Evolutionary conservation across 306 rosid genomes (phyloP).

Genomic region (Vachellia collinsii): DNA sequence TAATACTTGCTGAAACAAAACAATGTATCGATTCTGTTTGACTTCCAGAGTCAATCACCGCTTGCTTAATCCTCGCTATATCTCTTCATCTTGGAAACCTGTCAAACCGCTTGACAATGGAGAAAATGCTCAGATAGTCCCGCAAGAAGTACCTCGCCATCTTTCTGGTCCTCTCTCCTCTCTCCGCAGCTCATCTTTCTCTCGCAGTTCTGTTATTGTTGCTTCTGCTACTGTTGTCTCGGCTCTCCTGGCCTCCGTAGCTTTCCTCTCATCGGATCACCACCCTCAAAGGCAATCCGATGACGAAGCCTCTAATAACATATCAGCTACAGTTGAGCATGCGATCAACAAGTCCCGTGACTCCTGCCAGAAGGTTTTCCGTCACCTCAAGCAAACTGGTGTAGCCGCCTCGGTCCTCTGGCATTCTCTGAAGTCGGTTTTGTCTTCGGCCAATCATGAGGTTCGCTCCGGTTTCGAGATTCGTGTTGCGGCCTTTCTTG

Average conservation of each 20-base stretch:
- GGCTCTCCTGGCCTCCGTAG: constrained; percentile 55
- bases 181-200: constrained; percentile 28
- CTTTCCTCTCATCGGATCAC: constrained; percentile 39
- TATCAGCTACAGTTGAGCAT: constrained; percentile 50
- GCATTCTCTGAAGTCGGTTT: constrained; percentile 81
- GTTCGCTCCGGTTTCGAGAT: constrained; percentile 93
- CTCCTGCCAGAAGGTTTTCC: constrained; percentile 56
- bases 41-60: constrained; percentile 54
- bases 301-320: constrained; percentile 41
- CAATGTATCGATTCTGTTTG: constrained; percentile 62
- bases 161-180: constrained; percentile 23
- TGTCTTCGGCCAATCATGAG: constrained; percentile 92
- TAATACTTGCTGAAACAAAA: neutral
- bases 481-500: constrained; percentile 86
- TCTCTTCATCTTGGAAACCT: constrained; percentile 45
- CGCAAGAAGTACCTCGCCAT: constrained; percentile 41
- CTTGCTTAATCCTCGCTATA: constrained; percentile 42
- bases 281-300: constrained; percentile 24
- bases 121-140: constrained; percentile 45
- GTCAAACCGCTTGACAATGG: constrained; percentile 20
- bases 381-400: constrained; percentile 72
- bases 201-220: constrained; percentile 48
- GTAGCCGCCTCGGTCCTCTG: constrained; percentile 79
- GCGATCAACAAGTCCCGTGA: constrained; percentile 55
- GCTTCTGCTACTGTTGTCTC: constrained; percentile 59